A percentile compares a stretch with the other conserved stretches of the same genome.
These are phyloP conservation scores for Brassica cretica DNA, from an alignment of 345 rosid species.

Conservation along the genomic window DNA sequence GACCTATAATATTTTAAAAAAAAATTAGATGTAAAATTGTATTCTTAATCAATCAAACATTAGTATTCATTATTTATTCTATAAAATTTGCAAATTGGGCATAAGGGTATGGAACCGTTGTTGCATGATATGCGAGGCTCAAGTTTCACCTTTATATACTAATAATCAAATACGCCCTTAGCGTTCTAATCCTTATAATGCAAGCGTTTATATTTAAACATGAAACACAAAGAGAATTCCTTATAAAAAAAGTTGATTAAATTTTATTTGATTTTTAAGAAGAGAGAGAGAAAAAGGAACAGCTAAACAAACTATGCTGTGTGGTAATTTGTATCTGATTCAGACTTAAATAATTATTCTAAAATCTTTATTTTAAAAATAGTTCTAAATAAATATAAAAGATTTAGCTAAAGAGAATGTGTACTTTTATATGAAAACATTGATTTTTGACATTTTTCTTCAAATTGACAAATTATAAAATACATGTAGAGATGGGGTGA, in stretches of 20 bases:
- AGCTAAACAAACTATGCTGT: background rate
- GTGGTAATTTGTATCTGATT: background rate
- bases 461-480: background rate
- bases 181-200: background rate
- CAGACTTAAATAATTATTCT: background rate
- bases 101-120: too few relatives aligned
- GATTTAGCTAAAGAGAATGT: background rate
- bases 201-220: background rate
- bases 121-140: too few relatives aligned
- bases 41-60: too few relatives aligned
- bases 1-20: too few relatives aligned
- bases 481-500: too few relatives aligned
- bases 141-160: too few relatives aligned
- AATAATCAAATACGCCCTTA: background rate
- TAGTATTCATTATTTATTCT: too few relatives aligned
- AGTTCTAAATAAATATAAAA: background rate
- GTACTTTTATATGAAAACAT: background rate
- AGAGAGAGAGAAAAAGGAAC: background rate
- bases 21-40: too few relatives aligned
- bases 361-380: background rate
- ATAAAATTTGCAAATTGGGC: too few relatives aligned
- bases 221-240: background rate
- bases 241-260: too few relatives aligned
- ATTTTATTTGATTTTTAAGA: background rate
- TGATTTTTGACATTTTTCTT: background rate